These are phyloP conservation scores for Yamagishiella unicocca DNA, from an alignment of 139 green algal species.

Conservation along the genomic window DNA sequence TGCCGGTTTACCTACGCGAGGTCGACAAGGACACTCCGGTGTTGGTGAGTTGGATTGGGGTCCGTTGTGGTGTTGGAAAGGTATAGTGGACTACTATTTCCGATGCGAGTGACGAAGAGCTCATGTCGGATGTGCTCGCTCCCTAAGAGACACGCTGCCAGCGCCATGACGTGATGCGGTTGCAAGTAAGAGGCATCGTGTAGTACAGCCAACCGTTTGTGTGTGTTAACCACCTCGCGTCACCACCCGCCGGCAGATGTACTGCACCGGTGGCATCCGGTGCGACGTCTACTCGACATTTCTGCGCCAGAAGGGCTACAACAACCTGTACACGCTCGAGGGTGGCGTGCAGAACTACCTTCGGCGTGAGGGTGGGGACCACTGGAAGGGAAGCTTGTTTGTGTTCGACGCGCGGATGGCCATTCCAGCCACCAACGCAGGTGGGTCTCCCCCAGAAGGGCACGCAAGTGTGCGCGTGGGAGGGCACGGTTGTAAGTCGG, in stretches of 20 bases:
- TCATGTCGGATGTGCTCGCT: no score
- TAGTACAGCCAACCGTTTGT: no score
- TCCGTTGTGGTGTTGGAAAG: no score
- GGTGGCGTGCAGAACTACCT: constrained; percentile 91
- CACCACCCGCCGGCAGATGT: constrained; percentile 91
- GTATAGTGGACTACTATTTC: no score
- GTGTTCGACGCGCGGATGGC: constrained; percentile 98
- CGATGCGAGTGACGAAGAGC: no score
- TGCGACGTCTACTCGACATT: constrained; percentile 98
- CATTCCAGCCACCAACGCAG: constrained; percentile 63
- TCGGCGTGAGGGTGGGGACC: constrained; percentile 66
- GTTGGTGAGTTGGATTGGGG: constrained; percentile 64
- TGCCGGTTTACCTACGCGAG: constrained; percentile 74
- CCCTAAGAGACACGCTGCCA: no score
- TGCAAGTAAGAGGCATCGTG: no score
- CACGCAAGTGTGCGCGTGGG: no score
- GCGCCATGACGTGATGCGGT: no score
- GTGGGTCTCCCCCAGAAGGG: no score
- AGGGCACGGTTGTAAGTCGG: no score
- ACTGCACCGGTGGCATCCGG: constrained; percentile 99
- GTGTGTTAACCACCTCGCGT: no score
- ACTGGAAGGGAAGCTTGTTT: constrained; percentile 95
- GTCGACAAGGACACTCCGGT: constrained; percentile 78
- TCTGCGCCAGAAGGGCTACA: constrained; percentile 86
- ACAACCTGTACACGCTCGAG: constrained; percentile 96